Evolutionary conservation across 1,284 basidiomycete genomes (phyloP).

Genomic region (Boletus chippewaensis): DNA sequence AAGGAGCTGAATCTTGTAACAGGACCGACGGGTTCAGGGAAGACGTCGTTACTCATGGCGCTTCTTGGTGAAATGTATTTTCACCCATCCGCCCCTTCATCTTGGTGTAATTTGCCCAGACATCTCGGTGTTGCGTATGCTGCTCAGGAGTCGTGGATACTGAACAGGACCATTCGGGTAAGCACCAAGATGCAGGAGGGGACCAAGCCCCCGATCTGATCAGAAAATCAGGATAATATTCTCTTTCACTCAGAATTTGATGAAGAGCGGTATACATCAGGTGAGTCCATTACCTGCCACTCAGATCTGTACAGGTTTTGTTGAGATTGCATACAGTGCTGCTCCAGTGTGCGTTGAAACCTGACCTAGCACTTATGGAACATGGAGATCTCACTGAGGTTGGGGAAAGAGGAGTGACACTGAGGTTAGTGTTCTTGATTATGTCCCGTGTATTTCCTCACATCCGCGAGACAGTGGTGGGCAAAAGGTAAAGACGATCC

Average conservation of each 20-base stretch:
- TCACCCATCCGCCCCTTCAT: conserved; percentile 14
- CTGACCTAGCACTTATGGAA: conserved; percentile 52
- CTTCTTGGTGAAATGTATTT: conserved; percentile 38
- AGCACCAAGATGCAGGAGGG: conserved; percentile 22
- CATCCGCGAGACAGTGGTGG: conserved; percentile 1
- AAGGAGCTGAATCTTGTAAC: conserved; percentile 58
- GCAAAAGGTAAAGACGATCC: conserved; percentile 8
- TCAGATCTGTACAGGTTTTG: not conserved
- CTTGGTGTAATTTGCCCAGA: conserved; percentile 50
- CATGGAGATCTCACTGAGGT: conserved; percentile 45
- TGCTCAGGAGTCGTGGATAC: conserved; percentile 62
- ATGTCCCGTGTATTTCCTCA: not conserved
- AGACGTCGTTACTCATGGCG: conserved; percentile 49
- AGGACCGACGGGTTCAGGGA: conserved; percentile 54
- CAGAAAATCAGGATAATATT: conserved; percentile 7
- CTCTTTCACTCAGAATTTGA: conserved; percentile 10
- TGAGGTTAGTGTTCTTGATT: conserved; percentile 15
- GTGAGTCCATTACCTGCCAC: not conserved
- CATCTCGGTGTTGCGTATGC: conserved; percentile 54
- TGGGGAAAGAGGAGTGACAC: conserved; percentile 29
- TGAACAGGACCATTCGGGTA: conserved; percentile 43
- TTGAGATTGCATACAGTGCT: conserved; percentile 35
- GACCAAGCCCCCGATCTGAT: not conserved
- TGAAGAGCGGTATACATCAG: conserved; percentile 9
- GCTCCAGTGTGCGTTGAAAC: conserved; percentile 50